These are phyloP conservation scores for Papiliotrema terrestris DNA, from an alignment of 1,284 basidiomycete genomes.

Conservation along the genomic window DNA sequence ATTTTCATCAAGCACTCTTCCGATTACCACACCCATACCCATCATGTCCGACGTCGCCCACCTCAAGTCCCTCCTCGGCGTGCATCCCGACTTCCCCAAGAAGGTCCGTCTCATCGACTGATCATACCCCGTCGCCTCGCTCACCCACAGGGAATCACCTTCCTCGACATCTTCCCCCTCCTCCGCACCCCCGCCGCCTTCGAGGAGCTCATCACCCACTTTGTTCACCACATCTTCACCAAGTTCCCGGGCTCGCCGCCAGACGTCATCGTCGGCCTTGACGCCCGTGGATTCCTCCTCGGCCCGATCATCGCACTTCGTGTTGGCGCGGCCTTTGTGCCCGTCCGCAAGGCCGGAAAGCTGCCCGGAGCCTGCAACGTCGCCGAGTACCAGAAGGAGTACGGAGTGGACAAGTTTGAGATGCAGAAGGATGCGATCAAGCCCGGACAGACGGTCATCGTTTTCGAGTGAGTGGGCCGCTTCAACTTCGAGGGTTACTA, in stretches of 20 bases:
- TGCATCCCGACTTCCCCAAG: constrained; percentile 80
- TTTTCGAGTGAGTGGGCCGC: constrained; percentile 63
- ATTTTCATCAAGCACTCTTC: background rate
- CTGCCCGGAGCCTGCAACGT: constrained; percentile 80
- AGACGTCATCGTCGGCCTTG: constrained; percentile 91
- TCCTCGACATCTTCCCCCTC: constrained; percentile 85
- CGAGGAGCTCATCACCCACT: constrained; percentile 86
- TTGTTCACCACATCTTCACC: constrained; percentile 80
- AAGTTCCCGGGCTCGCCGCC: constrained; percentile 63
- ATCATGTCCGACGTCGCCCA: constrained; percentile 63
- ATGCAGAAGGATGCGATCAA: constrained; percentile 86
- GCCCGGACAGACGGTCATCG: constrained; percentile 76
- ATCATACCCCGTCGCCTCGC: background rate
- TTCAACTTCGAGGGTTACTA: no score
- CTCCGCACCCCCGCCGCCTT: constrained; percentile 77
- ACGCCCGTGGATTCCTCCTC: constrained; percentile 93
- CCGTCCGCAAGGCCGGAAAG: constrained; percentile 92
- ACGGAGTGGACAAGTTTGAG: constrained; percentile 86
- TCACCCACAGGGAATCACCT: constrained; percentile 42
- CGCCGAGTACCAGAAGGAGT: constrained; percentile 88
- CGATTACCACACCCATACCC: background rate
- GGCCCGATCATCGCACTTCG: constrained; percentile 89
- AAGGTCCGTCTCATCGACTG: constrained; percentile 56
- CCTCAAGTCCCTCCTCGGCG: constrained; percentile 63
- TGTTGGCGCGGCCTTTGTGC: constrained; percentile 91